A percentile compares a stretch with the other conserved stretches of the same genome.
phyloP scores from a whole-genome alignment of 495 filamentous ascomycete species.

The Hypoxylon fuscum region DNA sequence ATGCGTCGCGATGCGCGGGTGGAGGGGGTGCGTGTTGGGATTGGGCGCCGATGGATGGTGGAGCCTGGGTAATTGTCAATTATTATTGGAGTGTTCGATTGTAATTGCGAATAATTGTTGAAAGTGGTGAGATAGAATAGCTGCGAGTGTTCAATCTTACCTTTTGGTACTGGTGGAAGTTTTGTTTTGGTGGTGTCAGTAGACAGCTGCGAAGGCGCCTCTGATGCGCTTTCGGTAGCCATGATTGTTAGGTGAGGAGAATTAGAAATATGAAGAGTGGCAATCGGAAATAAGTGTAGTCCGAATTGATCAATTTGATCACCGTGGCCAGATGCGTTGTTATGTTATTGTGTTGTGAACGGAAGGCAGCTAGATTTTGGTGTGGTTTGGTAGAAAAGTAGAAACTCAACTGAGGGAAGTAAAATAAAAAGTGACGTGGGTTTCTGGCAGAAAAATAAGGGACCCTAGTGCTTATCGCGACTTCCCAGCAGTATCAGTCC shows the following conservation, averaged over 20 bases:
- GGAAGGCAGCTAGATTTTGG: background rate
- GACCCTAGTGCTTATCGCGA: slow-evolving; percentile 10
- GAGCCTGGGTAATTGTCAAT: slow-evolving; percentile 76
- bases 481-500: background rate
- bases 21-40: slow-evolving; percentile 58
- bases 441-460: slow-evolving; percentile 7
- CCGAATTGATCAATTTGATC: too few species aligned
- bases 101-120: background rate
- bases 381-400: too few species aligned
- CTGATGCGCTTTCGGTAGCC: slow-evolving; percentile 10
- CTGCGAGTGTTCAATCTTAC: slow-evolving; percentile 41
- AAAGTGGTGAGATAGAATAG: slow-evolving; percentile 6
- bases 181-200: slow-evolving; percentile 46
- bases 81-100: slow-evolving; percentile 60
- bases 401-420: too few species aligned
- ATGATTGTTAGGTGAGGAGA: slow-evolving; percentile 6
- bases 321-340: too few species aligned
- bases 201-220: slow-evolving; percentile 11
- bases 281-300: too few species aligned
- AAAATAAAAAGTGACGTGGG: slow-evolving; percentile 27
- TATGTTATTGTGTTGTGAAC: background rate
- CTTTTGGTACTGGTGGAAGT: slow-evolving; percentile 57
- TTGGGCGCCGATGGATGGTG: slow-evolving; percentile 69
- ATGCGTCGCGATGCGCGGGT: slow-evolving; percentile 60
- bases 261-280: too few species aligned